Evolutionary conservation across 2,329 filamentous ascomycete genomes (phyloP).

Genomic region (Fusarium sublunatum): DNA sequence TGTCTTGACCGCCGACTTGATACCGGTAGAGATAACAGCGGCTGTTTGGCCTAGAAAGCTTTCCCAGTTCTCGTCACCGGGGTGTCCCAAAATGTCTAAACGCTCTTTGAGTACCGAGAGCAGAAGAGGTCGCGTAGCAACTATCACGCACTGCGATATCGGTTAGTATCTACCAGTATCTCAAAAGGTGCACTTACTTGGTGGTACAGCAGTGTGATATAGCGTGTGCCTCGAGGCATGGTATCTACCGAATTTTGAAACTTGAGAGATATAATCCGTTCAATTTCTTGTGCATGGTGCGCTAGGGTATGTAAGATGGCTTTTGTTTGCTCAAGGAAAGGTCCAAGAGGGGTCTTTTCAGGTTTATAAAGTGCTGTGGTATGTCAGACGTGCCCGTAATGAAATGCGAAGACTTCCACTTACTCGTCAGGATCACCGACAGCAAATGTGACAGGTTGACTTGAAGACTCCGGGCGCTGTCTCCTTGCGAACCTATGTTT

Average conservation of each 20-base stretch:
- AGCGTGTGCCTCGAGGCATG: conserved; percentile 52
- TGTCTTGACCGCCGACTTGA: conserved; percentile 56
- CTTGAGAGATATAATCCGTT: conserved; percentile 50
- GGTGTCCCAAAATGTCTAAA: conserved; percentile 45
- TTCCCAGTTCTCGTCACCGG: conserved; percentile 47
- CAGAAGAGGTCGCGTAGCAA: conserved; percentile 54
- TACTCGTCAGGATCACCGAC: conserved; percentile 52
- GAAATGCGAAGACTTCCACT: not conserved
- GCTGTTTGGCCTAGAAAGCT: conserved; percentile 50
- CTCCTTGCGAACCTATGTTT: conserved; percentile 42
- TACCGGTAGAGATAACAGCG: conserved; percentile 53
- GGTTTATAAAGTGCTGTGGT: conserved; percentile 51
- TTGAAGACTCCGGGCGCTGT: conserved; percentile 50
- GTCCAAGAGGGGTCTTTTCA: conserved; percentile 48
- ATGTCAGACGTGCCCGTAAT: not conserved
- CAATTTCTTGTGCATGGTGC: conserved; percentile 54
- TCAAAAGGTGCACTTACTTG: conserved; percentile 44
- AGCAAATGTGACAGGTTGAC: conserved; percentile 52
- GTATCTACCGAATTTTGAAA: conserved; percentile 51
- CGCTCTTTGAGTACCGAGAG: conserved; percentile 54
- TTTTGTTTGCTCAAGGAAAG: conserved; percentile 52
- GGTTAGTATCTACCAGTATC: not conserved
- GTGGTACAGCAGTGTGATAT: conserved; percentile 54
- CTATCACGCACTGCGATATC: conserved; percentile 50
- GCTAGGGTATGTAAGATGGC: conserved; percentile 53